Evolutionary conservation across 2,329 filamentous ascomycete genomes (phyloP).

Genomic region (Trichoderma arundinaceum): DNA sequence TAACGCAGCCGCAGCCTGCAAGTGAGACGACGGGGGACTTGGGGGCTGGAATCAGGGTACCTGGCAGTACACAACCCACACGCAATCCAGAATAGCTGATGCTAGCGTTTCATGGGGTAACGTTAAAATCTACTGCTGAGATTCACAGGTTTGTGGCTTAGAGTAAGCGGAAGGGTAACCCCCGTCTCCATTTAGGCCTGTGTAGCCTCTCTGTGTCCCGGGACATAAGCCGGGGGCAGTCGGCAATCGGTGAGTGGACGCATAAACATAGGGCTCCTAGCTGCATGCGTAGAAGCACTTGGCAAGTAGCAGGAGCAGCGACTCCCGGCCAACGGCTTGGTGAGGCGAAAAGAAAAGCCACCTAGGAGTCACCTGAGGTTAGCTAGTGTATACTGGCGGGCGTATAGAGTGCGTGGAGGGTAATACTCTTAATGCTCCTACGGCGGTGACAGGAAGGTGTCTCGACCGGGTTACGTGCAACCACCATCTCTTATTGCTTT

Average conservation of each 20-base stretch:
- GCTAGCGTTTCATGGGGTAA: constrained; percentile 17
- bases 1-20: not conserved
- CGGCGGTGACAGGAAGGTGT: not conserved
- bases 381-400: not conserved
- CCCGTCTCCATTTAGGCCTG: not conserved
- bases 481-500: constrained; percentile 12
- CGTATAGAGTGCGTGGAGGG: not conserved
- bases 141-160: not conserved
- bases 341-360: constrained; percentile 1
- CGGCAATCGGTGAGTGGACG: constrained; percentile 7
- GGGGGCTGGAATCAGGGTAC: constrained; percentile 18
- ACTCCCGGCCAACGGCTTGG: not conserved
- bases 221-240: constrained; percentile 8
- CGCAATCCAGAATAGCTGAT: not conserved
- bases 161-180: not conserved
- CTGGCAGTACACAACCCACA: not conserved
- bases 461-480: constrained; percentile 20
- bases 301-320: constrained; percentile 11
- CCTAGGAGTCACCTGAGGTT: not conserved
- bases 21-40: constrained; percentile 1
- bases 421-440: not conserved
- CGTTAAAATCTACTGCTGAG: constrained; percentile 4
- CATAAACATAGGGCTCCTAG: not conserved
- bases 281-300: constrained; percentile 4
- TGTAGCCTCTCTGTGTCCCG: not conserved